Evolutionary conservation across 306 rosid species (phyloP).

Genomic region (Delonix regia): DNA sequence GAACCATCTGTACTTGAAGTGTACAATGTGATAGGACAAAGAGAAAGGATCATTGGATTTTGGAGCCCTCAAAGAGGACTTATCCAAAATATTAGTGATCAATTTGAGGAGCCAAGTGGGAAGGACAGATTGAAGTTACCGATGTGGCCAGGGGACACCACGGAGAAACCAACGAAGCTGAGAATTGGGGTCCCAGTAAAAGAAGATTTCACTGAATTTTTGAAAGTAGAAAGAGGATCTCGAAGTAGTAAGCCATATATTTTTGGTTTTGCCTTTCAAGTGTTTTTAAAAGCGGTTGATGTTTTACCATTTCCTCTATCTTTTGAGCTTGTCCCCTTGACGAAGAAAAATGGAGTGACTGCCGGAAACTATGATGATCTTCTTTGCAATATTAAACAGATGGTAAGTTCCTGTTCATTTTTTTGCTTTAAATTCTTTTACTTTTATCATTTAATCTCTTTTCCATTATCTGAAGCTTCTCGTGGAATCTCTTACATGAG

Average conservation of each 20-base stretch:
- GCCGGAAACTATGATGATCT: not conserved
- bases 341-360: not conserved
- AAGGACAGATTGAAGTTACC: not conserved
- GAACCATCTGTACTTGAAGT: conserved; percentile 37
- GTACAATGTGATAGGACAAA: conserved; percentile 33
- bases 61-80: conserved; percentile 34
- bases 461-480: no score
- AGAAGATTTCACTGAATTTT: not conserved
- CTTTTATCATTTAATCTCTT: no score
- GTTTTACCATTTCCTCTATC: not conserved
- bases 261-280: not conserved
- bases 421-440: no score
- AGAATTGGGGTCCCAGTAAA: not conserved
- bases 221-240: not conserved
- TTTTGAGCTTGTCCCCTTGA: not conserved
- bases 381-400: not conserved
- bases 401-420: not conserved
- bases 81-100: not conserved
- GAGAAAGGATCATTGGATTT: conserved; percentile 36
- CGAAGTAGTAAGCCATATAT: no score
- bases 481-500: no score
- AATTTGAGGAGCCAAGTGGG: not conserved
- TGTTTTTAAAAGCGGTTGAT: not conserved
- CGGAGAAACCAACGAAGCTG: not conserved
- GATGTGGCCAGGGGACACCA: not conserved